Evolutionary conservation across 371 early-diverging fungal genomes (phyloP).

Genomic region (Capillidium heterosporum): DNA sequence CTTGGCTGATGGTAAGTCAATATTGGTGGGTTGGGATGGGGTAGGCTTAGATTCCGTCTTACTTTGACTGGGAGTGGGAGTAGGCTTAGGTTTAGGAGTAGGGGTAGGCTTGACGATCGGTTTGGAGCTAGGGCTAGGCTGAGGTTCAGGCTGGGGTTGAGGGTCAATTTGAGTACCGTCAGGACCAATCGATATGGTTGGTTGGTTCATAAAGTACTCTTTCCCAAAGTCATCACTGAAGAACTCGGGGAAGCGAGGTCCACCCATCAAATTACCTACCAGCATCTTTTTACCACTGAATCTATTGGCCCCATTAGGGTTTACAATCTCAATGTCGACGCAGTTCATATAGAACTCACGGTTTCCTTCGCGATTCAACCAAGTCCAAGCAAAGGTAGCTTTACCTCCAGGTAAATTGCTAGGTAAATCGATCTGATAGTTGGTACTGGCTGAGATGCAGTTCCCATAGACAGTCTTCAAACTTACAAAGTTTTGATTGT

Average conservation of each 20-base stretch:
- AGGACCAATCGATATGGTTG: neutral
- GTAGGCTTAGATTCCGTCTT: no score
- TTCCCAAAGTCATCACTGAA: neutral
- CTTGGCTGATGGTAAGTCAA: no score
- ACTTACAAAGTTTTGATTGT: conserved; percentile 10
- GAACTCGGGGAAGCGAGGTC: neutral
- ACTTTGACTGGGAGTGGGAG: no score
- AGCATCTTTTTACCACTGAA: conserved; percentile 2
- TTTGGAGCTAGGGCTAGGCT: no score
- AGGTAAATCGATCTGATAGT: neutral
- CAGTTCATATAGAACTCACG: conserved; percentile 33
- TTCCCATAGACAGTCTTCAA: neutral
- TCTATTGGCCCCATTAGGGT: conserved; percentile 10
- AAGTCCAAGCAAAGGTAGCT: conserved; percentile 17
- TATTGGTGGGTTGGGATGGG: no score
- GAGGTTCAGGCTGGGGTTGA: no score
- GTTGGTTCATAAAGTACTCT: neutral
- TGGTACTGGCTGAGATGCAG: neutral
- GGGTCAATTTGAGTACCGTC: no score
- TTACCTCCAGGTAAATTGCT: neutral
- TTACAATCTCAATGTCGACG: conserved; percentile 29
- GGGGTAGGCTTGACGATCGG: no score
- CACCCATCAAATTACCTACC: neutral
- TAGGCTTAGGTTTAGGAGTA: no score
- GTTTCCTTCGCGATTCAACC: neutral